Evolutionary conservation across 305 asterid species (phyloP).

Genomic region (Solanum hybrid): DNA sequence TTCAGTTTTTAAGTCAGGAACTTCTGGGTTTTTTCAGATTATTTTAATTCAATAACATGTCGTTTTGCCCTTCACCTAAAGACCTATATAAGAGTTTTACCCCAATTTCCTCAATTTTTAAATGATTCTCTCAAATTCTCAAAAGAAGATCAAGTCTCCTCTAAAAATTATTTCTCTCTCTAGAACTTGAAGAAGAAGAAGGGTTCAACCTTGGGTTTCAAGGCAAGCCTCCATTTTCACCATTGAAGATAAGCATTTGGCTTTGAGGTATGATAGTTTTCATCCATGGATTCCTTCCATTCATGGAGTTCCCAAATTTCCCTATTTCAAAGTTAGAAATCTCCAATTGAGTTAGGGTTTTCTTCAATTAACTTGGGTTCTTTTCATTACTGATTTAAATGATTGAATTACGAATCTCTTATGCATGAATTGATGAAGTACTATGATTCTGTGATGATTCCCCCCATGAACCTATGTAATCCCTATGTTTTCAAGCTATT

Average conservation of each 20-base stretch:
- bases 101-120: no score
- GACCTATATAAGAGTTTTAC: no score
- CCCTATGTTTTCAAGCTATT: not conserved
- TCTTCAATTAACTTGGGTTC: not conserved
- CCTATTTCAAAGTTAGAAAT: not conserved
- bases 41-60: no score
- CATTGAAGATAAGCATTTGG: not conserved
- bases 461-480: not conserved
- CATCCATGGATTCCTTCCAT: not conserved
- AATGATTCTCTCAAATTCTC: no score
- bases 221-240: not conserved
- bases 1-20: no score
- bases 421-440: not conserved
- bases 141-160: no score
- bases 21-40: no score
- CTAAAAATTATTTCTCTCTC: no score
- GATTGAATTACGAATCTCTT: no score
- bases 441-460: not conserved
- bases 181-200: not conserved
- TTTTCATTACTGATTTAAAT: not conserved
- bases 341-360: not conserved
- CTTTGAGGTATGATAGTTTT: not conserved
- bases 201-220: not conserved
- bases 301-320: not conserved
- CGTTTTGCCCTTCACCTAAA: no score